Evolutionary conservation across 129 eudicot genomes (phyloP), one percentile per base, ranked within the genome.

Genomic region (Scalesia atractyloides): DNA sequence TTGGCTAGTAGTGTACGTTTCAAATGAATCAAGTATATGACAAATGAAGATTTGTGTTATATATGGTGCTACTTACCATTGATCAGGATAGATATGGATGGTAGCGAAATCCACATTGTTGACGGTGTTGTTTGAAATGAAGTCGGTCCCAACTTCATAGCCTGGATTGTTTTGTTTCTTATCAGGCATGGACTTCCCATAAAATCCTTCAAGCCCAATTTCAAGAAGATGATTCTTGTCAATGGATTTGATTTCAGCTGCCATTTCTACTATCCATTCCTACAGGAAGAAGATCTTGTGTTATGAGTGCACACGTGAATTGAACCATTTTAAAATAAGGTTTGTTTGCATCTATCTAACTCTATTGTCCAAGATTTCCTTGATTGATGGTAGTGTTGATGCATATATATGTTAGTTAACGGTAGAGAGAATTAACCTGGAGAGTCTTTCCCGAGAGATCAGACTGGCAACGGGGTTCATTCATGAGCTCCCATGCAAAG

Each of bases 401-500:
- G 44, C 1, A 53, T 76, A 9, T 15, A 67, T 67, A 43, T 44
- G 47, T 36, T 47, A n/a, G 47, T 36, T 47, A n/a, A 49, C 8
- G 14, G 18, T 58, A 9, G 34, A 68, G 52, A 44, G 37, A n/a
- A 22, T 2, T 1, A 24, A 83, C 92, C 83, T 84, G 81, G 16
- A 87, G 53, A 0, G 74, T 5, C 80, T 66, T 82, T 61, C 89
- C 92, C 4, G 92, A 81, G 9, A 79, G 76, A 63, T 82, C 86
- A 3, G 83, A 79, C 52, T 79, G 83, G 77, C 89, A 87, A 65
- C 89, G 87, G 14, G 92, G 86, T 59, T 87, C 92, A 46, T 87
- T 87, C 83, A 87, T 87, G 36, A 87, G 76, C 87, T 87, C 92
- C 92, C 92, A 87, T 63, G 86, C 83, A 20, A 84, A 79, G 37